Evolutionary conservation across 1,284 basidiomycete genomes (phyloP), one percentile per base, ranked within the genome.

Genomic region (Malassezia japonica): DNA sequence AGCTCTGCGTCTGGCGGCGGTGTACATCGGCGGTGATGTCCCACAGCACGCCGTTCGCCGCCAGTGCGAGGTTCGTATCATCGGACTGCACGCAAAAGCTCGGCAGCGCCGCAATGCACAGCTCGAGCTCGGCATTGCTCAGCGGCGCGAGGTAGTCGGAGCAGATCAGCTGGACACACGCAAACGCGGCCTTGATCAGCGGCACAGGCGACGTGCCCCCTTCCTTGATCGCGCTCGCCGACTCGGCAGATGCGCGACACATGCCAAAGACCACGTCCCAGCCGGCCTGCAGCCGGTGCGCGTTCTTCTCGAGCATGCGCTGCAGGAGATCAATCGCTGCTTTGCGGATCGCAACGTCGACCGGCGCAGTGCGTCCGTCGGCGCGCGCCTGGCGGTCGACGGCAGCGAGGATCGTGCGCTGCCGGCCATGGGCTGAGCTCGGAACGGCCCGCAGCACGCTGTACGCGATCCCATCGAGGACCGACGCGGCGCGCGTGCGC

Each of bases 251-350:
- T 1, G 62, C 60, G 9, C 61, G 57, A 39, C 64, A 70, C 18
- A 94, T 88, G 55, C 83, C 81, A 70, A 96, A 95, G 61, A 96
- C 88, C 0, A 79, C 84, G 53, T 87, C 83, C 92, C 92, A 98
- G 0, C 91, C 91, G 9, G 85, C 81, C 6, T 87, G 79, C 1
- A 98, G 78, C 0, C 86, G 87, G 74, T 96, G 90, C 0, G 87
- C 91, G 0, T 87, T 87, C 0, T 83, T 82, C 72, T 96, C 87
- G 15, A 98, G 76, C 1, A 70, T 86, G 61, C 85, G 82, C 62
- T 90, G 86, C 16, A 98, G 75, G 0, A 86, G 87, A 62, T 92
- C 87, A 46, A 92, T 77, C 0, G 87, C 89, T 77, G 88, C 84
- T 24, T 83, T 79, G 12, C 90, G 80, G 36, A 98, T 78, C 62